Conservation (phyloP, 2,329 filamentous ascomycete genomes). For the Colletotrichum zoysiae region DNA sequence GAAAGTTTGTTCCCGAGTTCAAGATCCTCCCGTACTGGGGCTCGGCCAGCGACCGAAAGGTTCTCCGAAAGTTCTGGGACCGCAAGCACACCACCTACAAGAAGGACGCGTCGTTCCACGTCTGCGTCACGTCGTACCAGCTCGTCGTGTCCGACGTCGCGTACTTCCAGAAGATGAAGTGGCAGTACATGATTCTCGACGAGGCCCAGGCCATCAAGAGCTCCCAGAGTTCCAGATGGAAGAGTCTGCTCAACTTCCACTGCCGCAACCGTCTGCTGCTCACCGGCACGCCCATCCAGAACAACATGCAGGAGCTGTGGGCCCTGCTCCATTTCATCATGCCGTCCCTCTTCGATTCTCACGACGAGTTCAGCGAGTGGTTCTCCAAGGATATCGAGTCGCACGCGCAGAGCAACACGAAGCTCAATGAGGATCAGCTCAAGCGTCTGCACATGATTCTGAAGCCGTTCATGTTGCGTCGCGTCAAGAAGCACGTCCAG, state of each 20-base stretch:
- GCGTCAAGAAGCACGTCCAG: constrained; percentile 99
- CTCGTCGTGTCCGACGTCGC: constrained; percentile 95
- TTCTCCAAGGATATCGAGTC: constrained; percentile 98
- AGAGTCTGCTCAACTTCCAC: constrained; percentile 91
- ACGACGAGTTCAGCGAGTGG: constrained; percentile 94
- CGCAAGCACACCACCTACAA: constrained; percentile 96
- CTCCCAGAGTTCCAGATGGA: constrained; percentile 96
- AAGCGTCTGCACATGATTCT: constrained; percentile 98
- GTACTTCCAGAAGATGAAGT: constrained; percentile 99
- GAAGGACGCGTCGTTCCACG: constrained; percentile 93
- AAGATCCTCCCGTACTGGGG: constrained; percentile 99
- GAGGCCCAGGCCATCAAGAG: constrained; percentile 99
- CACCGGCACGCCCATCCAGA: constrained; percentile 97
- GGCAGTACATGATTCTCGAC: constrained; percentile 99
- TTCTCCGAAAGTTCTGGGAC: constrained; percentile 98
- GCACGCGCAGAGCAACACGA: constrained; percentile 98
- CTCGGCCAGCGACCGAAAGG: constrained; percentile 91
- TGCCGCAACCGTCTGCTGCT: constrained; percentile 94
- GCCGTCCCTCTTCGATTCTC: constrained; percentile 97
- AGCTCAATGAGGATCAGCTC: constrained; percentile 97
- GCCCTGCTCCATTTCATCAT: constrained; percentile 99
- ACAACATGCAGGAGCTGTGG: constrained; percentile 99
- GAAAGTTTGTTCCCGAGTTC: constrained; percentile 92
- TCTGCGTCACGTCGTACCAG: constrained; percentile 96
- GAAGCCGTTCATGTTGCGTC: constrained; percentile 99